Evolutionary conservation across 352 stramenopile species (phyloP), one percentile per base, ranked within the genome.

Genomic region (Aphanomyces invadans): DNA sequence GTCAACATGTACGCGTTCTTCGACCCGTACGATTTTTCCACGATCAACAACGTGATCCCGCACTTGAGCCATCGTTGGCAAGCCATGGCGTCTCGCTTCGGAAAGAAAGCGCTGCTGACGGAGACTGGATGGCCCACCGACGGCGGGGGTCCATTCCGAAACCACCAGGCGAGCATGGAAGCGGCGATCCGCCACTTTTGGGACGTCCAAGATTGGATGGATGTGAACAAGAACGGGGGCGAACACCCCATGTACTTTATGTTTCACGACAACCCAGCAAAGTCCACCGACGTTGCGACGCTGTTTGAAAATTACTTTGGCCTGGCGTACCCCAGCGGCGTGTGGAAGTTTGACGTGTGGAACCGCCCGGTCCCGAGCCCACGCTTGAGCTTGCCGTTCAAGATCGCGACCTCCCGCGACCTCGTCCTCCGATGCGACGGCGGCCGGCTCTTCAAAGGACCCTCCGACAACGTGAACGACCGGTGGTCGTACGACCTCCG

Each of bases 201-300:
- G 46, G 46, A 54, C 46, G 46, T 54, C 10, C 75, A 91, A 74
- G 60, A 71, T 28, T 89, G 80, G 80, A 77, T 76, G 32, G 76
- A 81, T 63, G 63, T 56, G 69, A 64, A 64, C 51, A 21, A 4
- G 49, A 67, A 64, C 25, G 59, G 59, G 17, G 59, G 59, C 17
- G 12, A n/a, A 25, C 26, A 38, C 19, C 38, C 39, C 7, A 52
- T 52, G 38, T 69, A 69, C 51, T 69, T 69, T 53, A 65, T 69
- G 51, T 69, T 69, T 31, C 54, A 65, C 31, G 49, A 69, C 39
- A 62, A 62, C 2, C 54, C 62, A 28, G 31, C 2, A 3, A 69
- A 69, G 32, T 60, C 51, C 36, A 17, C 15, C 21, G 49, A 38
- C 19, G 10, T 29, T 29, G 46, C 46, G 15, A 54, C 46, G 21